Base-by-base conservation (phyloP, 2,329 filamentous ascomycete species). In the Fusarium sp. region DNA sequence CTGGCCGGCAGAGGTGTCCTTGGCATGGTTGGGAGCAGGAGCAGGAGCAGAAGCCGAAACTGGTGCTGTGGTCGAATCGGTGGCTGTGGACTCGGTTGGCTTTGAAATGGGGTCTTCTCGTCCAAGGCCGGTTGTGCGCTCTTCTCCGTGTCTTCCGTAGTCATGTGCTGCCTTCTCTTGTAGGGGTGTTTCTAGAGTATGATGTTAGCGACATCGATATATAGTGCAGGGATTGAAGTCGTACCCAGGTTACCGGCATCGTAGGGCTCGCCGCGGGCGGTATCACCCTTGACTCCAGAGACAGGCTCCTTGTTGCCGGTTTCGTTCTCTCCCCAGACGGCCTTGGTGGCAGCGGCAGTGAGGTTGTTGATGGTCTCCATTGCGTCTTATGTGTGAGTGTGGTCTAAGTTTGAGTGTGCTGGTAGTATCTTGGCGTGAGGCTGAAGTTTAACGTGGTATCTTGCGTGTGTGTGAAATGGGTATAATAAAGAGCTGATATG, bases 201-300 rank as follows among this genome's bases (percentile, higher is more conserved):
- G 4, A 17, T 6, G 59, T 65, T 15, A 65, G 62, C 36, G 32
- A 42, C 20, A 42, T 30, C 15, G 19, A 48, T 42, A 9, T 17
- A n/a, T 23, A 30, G 44, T 28, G 15, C 23, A 44, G 17, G 28
- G 21, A 28, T 34, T 19, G 34, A 48, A 14, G 11, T 52, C 74
- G 40, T 85, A 81, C 87, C 84, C n/a, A 86, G 79, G 76, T 96
- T 96, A 47, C 93, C 93, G 58, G 88, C 88, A 74, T 96, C 93
- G 72, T 89, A 96, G 0, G 93, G 93, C 76, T 95, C 89, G 14
- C 86, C 87, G 42, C 83, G 83, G 23, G 85, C 84, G 6, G 91
- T 90, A 75, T 90, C 81, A 38, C 93, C 93, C 57, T 84, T 81
- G 50, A 87, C 81, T 21, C 93, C 93, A 20, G 91, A 91, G 43